Conservation (phyloP, 768 basidiomycete species). For the Rhizopogon sp. region DNA sequence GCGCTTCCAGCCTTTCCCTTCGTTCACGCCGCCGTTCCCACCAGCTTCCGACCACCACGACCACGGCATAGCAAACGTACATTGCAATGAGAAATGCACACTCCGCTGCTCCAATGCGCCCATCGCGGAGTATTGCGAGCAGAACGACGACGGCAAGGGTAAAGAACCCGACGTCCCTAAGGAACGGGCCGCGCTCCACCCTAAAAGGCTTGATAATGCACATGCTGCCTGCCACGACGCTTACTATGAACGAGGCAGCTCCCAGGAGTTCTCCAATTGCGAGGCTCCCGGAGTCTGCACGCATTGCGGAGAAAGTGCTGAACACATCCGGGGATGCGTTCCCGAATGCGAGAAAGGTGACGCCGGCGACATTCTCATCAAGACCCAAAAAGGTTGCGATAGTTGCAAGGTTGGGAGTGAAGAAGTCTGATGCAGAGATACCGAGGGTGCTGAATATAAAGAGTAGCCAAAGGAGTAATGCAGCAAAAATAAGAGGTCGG, state of each 20-base stretch:
- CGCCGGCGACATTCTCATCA: constrained; percentile 91
- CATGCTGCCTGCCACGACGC: constrained; percentile 97
- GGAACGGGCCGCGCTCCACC: constrained; percentile 73
- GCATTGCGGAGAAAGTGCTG: constrained; percentile 92
- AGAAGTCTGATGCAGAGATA: constrained; percentile 94
- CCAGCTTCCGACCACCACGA: constrained; percentile 78
- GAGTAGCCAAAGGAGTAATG: constrained; percentile 70
- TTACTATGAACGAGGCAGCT: constrained; percentile 92
- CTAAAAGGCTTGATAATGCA: constrained; percentile 94
- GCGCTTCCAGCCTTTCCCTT: constrained; percentile 40
- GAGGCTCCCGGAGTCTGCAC: constrained; percentile 75
- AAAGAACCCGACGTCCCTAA: constrained; percentile 95
- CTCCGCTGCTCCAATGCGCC: constrained; percentile 67
- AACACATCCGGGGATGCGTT: constrained; percentile 97
- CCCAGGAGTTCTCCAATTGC: constrained; percentile 95
- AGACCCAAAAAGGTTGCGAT: constrained; percentile 82
- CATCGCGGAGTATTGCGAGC: constrained; percentile 74
- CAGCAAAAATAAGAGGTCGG: constrained; percentile 57
- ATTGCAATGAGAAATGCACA: constrained; percentile 63
- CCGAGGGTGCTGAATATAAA: constrained; percentile 97
- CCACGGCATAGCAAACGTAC: constrained; percentile 72
- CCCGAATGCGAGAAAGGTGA: constrained; percentile 95
- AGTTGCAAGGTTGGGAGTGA: constrained; percentile 92
- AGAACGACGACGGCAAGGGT: constrained; percentile 75
- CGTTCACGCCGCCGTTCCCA: constrained; percentile 56